Evolutionary conservation across 2,329 filamentous ascomycete species (phyloP).

Genomic region (Berkeleyomyces basicola): DNA sequence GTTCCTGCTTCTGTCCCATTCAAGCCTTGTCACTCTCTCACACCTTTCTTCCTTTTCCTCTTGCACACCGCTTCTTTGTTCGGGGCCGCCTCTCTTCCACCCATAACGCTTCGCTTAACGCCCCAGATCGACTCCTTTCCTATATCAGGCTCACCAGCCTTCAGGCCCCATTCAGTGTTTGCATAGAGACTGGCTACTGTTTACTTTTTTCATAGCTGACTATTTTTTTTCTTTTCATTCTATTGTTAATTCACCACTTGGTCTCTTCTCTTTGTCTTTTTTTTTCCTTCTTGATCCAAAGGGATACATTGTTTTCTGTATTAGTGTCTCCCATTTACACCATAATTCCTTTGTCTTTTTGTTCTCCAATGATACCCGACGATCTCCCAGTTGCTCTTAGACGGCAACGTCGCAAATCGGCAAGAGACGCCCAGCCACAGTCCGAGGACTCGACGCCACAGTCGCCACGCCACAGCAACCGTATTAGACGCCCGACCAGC

Average conservation of each 20-base stretch:
- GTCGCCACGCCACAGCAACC: slow-evolving; percentile 11
- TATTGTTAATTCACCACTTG: neutral
- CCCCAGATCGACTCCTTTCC: slow-evolving; percentile 3
- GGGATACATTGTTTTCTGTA: neutral
- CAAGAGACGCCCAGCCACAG: slow-evolving; percentile 2
- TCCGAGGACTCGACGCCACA: neutral
- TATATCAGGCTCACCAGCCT: slow-evolving; percentile 1
- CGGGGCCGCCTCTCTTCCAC: slow-evolving; percentile 38
- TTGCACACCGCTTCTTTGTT: slow-evolving; percentile 4
- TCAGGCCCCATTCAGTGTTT: neutral
- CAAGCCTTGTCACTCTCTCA: neutral
- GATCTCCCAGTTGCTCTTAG: slow-evolving; percentile 8
- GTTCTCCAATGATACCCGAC: slow-evolving; percentile 5
- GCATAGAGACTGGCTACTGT: neutral
- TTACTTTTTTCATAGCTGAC: neutral
- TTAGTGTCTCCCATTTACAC: neutral
- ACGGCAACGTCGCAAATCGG: slow-evolving; percentile 4
- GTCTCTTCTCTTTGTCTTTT: neutral
- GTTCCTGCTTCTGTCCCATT: slow-evolving; percentile 2
- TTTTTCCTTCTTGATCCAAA: neutral
- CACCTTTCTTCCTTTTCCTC: neutral
- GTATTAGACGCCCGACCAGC: slow-evolving; percentile 5
- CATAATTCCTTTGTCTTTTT: neutral
- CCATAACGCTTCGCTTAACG: neutral
- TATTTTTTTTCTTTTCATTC: neutral